Evolutionary conservation across 2,329 filamentous ascomycete genomes (phyloP).

Genomic region (Neofusicoccum laricinum): DNA sequence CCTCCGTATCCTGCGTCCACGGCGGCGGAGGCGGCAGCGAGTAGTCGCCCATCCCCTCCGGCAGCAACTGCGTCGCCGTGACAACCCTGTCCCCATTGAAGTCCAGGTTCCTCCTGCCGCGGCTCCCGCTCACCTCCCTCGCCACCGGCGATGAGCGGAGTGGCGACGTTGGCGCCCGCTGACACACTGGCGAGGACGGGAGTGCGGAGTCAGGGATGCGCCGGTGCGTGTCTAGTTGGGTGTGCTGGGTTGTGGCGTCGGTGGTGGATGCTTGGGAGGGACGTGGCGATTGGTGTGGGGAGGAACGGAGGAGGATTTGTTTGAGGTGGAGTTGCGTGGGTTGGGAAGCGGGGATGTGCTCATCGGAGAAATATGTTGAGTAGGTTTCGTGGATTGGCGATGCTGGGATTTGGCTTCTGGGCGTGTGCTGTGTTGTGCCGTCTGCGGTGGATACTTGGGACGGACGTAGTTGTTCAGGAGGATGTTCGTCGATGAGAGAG

Average conservation of each 20-base stretch:
- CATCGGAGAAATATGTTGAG: neutral
- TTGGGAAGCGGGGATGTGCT: neutral
- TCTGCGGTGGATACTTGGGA: neutral
- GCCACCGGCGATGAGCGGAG: neutral
- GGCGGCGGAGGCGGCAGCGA: slow-evolving; percentile 9
- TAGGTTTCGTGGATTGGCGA: neutral
- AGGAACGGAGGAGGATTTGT: neutral
- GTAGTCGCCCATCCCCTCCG: neutral
- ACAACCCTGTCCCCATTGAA: neutral
- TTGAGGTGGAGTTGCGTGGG: neutral
- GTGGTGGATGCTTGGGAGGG: neutral
- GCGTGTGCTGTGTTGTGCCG: neutral
- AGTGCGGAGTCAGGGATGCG: neutral
- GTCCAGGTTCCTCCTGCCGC: neutral
- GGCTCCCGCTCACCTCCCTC: neutral
- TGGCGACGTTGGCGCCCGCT: neutral
- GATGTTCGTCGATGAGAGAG: neutral
- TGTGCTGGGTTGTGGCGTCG: neutral
- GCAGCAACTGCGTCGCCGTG: slow-evolving; percentile 8
- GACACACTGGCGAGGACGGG: neutral
- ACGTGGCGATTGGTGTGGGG: neutral
- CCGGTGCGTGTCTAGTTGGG: neutral
- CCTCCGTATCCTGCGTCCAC: slow-evolving; percentile 1
- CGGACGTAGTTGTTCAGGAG: neutral
- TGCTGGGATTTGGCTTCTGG: neutral